Conservation (phyloP, 176 grass and related monocot species). For the Oryza brachyantha region DNA sequence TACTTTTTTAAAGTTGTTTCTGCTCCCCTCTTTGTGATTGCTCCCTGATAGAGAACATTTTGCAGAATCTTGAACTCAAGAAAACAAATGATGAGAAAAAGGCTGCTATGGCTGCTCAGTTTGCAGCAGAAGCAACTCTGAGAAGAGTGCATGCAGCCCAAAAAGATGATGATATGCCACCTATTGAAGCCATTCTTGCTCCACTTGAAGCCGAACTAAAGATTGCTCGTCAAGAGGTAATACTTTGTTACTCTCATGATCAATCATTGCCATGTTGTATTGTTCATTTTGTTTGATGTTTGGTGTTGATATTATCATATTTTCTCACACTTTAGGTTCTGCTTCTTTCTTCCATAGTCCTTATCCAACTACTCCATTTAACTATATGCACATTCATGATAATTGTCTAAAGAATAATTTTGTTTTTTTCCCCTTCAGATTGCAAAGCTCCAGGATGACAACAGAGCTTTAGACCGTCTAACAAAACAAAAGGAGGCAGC, state of each 20-base stretch:
- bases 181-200: constrained; percentile 98
- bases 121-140: constrained; percentile 90
- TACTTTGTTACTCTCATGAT: background rate
- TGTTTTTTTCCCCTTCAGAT: constrained; percentile 59
- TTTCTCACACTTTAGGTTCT: background rate
- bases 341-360: background rate
- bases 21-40: background rate
- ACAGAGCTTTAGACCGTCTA: constrained; percentile 85
- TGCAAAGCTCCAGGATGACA: constrained; percentile 93
- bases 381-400: constrained; percentile 4
- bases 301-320: constrained; percentile 17
- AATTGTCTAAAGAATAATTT: constrained; percentile 18
- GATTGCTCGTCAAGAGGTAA: constrained; percentile 86
- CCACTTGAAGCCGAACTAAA: constrained; percentile 96
- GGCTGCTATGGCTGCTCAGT: constrained; percentile 82
- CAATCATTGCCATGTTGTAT: background rate
- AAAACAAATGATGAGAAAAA: constrained; percentile 97
- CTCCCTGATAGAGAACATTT: constrained; percentile 23
- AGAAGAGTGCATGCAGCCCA: constrained; percentile 91
- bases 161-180: constrained; percentile 98
- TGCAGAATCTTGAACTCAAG: constrained; percentile 96
- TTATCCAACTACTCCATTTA: background rate
- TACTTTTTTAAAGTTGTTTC: background rate
- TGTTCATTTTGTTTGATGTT: background rate
- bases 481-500: constrained; percentile 98